Percentiles rank a stretch among this genome's conserved stretches.
phyloP scores from a whole-genome alignment of 1,284 basidiomycete species.

The Sphagnurus paluster region DNA sequence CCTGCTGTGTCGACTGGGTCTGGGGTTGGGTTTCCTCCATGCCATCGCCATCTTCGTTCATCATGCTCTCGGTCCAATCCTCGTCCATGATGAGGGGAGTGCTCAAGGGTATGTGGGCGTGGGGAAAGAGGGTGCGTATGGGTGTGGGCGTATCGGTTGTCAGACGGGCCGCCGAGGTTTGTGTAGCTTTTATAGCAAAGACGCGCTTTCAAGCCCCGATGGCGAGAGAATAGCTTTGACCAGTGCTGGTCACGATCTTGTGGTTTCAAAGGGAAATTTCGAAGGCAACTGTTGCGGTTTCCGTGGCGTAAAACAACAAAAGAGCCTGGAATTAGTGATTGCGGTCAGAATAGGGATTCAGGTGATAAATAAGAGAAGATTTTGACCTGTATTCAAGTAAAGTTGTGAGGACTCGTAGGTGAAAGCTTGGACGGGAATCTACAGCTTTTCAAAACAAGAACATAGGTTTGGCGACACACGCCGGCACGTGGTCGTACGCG shows the following conservation, averaged over 20 bases:
- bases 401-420: no score
- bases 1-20: slow-evolving; percentile 54
- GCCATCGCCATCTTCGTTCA: slow-evolving; percentile 20
- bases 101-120: neutral
- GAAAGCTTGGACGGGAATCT: neutral
- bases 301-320: slow-evolving; percentile 2
- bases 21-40: slow-evolving; percentile 34
- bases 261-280: slow-evolving; percentile 10
- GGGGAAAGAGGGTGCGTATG: neutral
- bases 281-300: slow-evolving; percentile 1
- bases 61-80: slow-evolving; percentile 17
- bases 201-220: slow-evolving; percentile 18
- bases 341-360: neutral
- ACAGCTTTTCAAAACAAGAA: no score
- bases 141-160: neutral
- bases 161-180: no score
- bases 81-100: slow-evolving; percentile 19
- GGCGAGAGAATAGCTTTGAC: slow-evolving; percentile 15
- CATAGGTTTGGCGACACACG: slow-evolving; percentile 1
- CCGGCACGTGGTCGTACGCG: slow-evolving; percentile 8
- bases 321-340: neutral
- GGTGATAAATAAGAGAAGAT: neutral
- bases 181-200: slow-evolving; percentile 10
- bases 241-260: slow-evolving; percentile 8
- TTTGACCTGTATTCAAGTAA: slow-evolving; percentile 5